phyloP scores from a whole-genome alignment of 768 basidiomycete species.

The Tulasnella sp. region DNA sequence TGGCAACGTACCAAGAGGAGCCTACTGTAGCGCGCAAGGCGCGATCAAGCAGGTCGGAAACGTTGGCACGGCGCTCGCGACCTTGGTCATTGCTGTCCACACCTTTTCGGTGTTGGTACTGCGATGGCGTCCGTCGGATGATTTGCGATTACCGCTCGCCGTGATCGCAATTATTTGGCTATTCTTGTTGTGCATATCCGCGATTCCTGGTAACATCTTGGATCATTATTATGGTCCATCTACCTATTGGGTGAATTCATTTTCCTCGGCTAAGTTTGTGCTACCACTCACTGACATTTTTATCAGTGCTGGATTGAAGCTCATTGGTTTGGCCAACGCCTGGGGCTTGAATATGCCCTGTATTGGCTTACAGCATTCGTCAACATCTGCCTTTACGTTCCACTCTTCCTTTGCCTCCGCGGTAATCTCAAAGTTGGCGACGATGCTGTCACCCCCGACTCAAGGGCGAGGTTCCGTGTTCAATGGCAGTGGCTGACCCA shows the following conservation, averaged over 20 bases:
- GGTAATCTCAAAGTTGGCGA: neutral
- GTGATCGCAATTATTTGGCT: conserved; percentile 31
- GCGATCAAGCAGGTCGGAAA: conserved; percentile 32
- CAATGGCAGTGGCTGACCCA: conserved; percentile 35
- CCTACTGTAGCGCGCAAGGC: conserved; percentile 22
- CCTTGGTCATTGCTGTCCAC: conserved; percentile 34
- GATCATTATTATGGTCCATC: too few relatives aligned
- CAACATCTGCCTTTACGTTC: too few relatives aligned
- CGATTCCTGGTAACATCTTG: too few relatives aligned
- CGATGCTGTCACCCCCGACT: conserved; percentile 18
- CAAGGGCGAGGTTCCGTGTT: neutral
- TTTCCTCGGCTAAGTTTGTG: neutral
- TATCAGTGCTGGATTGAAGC: neutral
- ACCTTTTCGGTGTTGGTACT: conserved; percentile 32
- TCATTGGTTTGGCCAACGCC: neutral
- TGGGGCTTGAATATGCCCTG: neutral
- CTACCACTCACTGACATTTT: neutral
- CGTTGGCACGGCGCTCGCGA: conserved; percentile 31
- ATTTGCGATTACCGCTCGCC: conserved; percentile 26
- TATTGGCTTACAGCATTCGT: too few relatives aligned
- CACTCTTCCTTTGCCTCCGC: too few relatives aligned
- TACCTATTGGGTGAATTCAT: conserved; percentile 23
- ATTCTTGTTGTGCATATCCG: conserved; percentile 17
- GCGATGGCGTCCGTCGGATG: conserved; percentile 23
- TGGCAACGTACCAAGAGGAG: too few relatives aligned